Evolutionary conservation across 805 yeast genomes (phyloP), one percentile per base, ranked within the genome.

Genomic region (Metschnikowia lachancei): DNA sequence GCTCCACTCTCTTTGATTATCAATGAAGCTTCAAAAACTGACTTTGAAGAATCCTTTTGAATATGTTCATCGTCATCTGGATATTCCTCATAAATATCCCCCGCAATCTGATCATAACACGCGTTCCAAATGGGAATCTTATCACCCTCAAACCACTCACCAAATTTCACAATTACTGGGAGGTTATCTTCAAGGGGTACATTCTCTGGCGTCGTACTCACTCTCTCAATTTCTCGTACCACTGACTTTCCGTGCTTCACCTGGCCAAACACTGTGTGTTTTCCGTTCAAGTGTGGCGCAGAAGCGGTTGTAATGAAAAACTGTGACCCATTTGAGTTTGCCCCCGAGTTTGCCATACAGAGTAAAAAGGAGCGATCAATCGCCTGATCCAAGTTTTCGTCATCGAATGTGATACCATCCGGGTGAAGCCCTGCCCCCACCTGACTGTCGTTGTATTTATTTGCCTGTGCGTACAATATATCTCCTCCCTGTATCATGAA

Each of bases 401-500:
- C 85, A 22, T 69, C 75, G 52, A 81, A 81, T 17, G 52, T 61
- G 18, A 49, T 41, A 3, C 58, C 48, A 12, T 45, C 41, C 26
- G 57, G 59, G 12, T 43, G 50, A 11, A 24, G 44, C 64, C 82
- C 74, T 17, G 55, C 60, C 3, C 78, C 79, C 1, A 65, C 36
- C 7, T 55, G 50, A 2, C 51, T 57, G 12, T 57, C 45, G 1
- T 66, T 65, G 47, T 69, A 67, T 8, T 29, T 22, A 9, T 37
- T 43, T 4, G 49, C 55, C 2, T 69, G 62, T 8, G 80, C 80
- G 58, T 70, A 62, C 1, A 64, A 60, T 2, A 76, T 58, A 58
- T 83, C 87, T 33, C 91, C 91, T 3, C 80, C 82, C 61, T 85
- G 91, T 14, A 85, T 65, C 72, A 84, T 78, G 58, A 86, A 86